Percentiles rank a stretch among this genome's conserved stretches.
Evolutionary conservation across 2,329 filamentous ascomycete genomes (phyloP).

Genomic region (Phialocephala sp.): DNA sequence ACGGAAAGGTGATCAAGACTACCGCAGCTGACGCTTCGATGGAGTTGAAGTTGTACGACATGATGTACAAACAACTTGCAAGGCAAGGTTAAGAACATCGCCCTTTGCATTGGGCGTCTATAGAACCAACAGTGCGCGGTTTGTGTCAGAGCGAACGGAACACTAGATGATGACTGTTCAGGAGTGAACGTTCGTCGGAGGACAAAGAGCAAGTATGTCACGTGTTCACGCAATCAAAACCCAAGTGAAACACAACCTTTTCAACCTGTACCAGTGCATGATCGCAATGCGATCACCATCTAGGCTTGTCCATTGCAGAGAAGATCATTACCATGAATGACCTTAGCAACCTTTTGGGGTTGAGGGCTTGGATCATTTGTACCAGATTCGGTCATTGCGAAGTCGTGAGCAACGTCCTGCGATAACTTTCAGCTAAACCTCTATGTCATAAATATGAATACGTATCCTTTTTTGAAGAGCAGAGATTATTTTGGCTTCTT

Average conservation of each 20-base stretch:
- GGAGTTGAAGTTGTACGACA: slow-evolving; percentile 32
- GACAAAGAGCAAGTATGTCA: background rate
- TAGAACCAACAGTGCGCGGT: background rate
- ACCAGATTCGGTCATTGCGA: no score
- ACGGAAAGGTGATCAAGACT: slow-evolving; percentile 43
- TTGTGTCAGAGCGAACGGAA: background rate
- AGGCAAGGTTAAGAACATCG: slow-evolving; percentile 5
- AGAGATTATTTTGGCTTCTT: background rate
- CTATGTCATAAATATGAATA: no score
- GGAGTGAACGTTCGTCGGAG: background rate
- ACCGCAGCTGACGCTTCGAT: slow-evolving; percentile 40
- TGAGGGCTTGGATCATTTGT: no score
- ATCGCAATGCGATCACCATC: background rate
- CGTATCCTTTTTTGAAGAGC: no score
- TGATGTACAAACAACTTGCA: slow-evolving; percentile 26
- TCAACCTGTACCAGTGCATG: background rate
- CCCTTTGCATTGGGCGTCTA: background rate
- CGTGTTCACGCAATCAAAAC: background rate
- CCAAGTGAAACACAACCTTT: background rate
- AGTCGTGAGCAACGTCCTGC: no score
- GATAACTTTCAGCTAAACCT: no score
- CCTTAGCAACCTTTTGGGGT: background rate
- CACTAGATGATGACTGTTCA: background rate
- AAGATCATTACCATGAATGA: slow-evolving; percentile 2
- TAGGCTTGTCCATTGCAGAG: background rate